Base-by-base conservation (phyloP, 2,329 filamentous ascomycete species). In the Neurospora sp. region DNA sequence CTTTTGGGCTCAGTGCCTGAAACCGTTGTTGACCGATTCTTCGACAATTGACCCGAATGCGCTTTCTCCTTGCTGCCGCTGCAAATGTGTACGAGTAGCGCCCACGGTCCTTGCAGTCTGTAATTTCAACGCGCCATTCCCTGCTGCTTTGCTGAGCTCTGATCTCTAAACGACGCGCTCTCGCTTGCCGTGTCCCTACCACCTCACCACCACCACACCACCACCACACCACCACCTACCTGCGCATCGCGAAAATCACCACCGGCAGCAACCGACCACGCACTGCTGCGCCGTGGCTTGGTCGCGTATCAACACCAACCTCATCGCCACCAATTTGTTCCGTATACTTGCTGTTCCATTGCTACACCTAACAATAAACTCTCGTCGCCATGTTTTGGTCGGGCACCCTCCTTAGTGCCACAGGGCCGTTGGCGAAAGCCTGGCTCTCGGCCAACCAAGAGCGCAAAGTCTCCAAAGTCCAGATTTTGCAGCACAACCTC, bases 401-500 rank as follows among this genome's bases (percentile, higher is more conserved):
- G 69, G 93, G 97, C 84, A 93, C 93, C 69, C 88, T 99, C 71
- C 88, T 99, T 77, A 93, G 94, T 80, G 97, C 97, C 90, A 97
- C 93, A 76, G 96, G 96, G 84, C 95, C 96, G 78, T 83, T 99
- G 85, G 96, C 96, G 82, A 93, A 93, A 79, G 94, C 98, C 83
- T 99, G 96, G 96, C 88, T 98, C 72, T 97, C 96, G 39, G 93
- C 96, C 84, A 99, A 98, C 82, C 86, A 98, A 74, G 96, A 98
- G 87, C 93, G 95, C 85, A 99, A 98, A 84, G 89, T 99, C 72
- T 97, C 94, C 76, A 99, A 99, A 83, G 93, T 93, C 73, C 93
- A 97, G 78, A 96, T 98, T 75, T 81, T 99, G 73, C 93, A 97
- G 79, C 95, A 94, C 71, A 96, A 97, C 82, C 91, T 99, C 76